Conservation (phyloP, 83 land plant species). For the Picea abies region DNA sequence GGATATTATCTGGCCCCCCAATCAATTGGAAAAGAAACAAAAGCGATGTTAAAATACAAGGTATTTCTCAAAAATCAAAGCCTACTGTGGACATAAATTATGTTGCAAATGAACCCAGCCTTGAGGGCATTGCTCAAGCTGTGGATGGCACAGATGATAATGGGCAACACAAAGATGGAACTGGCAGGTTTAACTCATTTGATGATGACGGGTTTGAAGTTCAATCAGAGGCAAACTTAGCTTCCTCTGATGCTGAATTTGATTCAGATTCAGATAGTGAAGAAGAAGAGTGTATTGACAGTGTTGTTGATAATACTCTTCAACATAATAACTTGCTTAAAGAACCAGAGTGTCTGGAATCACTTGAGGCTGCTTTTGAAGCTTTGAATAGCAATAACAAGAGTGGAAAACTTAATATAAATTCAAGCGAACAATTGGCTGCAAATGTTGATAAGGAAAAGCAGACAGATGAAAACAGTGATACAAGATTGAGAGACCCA, state of each 20-base stretch:
- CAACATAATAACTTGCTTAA: constrained; percentile 14
- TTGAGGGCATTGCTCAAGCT: no score
- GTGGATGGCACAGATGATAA: constrained; percentile 26
- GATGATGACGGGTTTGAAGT: constrained; percentile 34
- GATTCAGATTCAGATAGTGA: constrained; percentile 52
- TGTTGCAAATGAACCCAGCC: no score
- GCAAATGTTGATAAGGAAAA: no score
- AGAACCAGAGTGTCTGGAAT: constrained; percentile 34
- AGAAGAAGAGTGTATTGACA: constrained; percentile 39
- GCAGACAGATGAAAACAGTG: background rate
- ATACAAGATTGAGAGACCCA: constrained; percentile 2
- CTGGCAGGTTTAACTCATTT: constrained; percentile 28
- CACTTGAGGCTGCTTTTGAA: constrained; percentile 64
- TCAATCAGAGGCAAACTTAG: constrained; percentile 20
- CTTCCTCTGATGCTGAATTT: constrained; percentile 41
- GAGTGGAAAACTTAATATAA: background rate
- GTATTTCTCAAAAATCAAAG: constrained; percentile 14
- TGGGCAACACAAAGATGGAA: no score
- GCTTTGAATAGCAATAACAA: constrained; percentile 37
- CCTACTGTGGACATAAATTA: no score
- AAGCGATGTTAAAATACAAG: constrained; percentile 9
- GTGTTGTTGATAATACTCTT: constrained; percentile 22
- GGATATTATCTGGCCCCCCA: no score
- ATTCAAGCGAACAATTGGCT: background rate
- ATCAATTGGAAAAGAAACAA: constrained; percentile 25